Percentiles rank a stretch among this genome's conserved stretches.
Evolutionary conservation across 768 basidiomycete species (phyloP).

Genomic region (Termitomyces sp.): DNA sequence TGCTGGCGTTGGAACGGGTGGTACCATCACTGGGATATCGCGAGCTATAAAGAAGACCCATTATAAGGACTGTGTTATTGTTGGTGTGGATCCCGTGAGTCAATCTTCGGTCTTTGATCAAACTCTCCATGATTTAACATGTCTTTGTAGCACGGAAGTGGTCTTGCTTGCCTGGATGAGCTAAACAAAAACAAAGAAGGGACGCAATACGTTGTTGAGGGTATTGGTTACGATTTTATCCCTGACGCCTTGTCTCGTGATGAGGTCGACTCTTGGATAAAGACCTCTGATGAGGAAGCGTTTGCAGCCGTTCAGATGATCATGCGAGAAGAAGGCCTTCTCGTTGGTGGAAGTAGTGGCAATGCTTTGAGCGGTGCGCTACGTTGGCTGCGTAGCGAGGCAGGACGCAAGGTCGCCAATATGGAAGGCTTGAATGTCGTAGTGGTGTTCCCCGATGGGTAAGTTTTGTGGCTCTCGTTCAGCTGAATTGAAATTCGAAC

Average conservation of each 20-base stretch:
- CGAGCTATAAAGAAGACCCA: conserved; percentile 74
- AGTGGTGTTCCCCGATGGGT: conserved; percentile 88
- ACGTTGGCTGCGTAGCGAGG: conserved; percentile 66
- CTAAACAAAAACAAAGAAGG: conserved; percentile 53
- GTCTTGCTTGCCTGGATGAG: conserved; percentile 67
- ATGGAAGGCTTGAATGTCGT: conserved; percentile 83
- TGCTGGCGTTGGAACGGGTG: conserved; percentile 91
- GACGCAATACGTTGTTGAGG: conserved; percentile 74
- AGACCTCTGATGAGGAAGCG: conserved; percentile 76
- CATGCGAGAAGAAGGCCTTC: conserved; percentile 81
- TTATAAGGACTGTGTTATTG: conserved; percentile 64
- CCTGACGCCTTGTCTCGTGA: conserved; percentile 80
- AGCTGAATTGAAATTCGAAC: not conserved
- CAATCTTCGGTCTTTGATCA: not conserved
- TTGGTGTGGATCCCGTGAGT: conserved; percentile 89
- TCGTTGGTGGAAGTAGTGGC: conserved; percentile 93
- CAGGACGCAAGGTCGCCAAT: conserved; percentile 57
- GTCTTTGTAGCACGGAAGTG: conserved; percentile 68
- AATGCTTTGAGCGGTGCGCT: conserved; percentile 77
- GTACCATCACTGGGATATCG: conserved; percentile 86
- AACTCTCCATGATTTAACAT: conserved; percentile 3
- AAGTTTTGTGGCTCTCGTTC: conserved; percentile 21
- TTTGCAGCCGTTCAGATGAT: conserved; percentile 69
- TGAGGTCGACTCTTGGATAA: conserved; percentile 77
- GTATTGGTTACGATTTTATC: conserved; percentile 95